These are phyloP conservation scores for Penicillium sp. DNA, from an alignment of 2,329 filamentous ascomycete genomes.

Conservation along the genomic window DNA sequence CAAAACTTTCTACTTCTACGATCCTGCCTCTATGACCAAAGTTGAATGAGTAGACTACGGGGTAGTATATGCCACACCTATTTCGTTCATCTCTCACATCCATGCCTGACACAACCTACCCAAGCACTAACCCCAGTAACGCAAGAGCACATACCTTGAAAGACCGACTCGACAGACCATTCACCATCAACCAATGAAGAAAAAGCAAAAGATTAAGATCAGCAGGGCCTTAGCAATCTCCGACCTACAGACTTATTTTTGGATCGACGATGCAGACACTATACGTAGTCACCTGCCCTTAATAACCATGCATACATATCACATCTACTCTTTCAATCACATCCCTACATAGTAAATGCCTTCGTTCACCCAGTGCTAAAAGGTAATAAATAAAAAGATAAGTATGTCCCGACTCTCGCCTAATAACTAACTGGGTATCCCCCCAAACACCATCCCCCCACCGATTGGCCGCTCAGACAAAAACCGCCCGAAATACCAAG, in stretches of 20 bases:
- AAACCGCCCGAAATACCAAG: constrained; percentile 13
- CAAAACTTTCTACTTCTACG: too few species aligned
- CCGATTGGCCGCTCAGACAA: constrained; percentile 9
- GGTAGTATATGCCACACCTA: neutral
- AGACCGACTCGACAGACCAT: neutral
- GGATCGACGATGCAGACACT: neutral
- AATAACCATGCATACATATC: neutral
- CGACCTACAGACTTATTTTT: neutral
- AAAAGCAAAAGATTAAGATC: constrained; percentile 1
- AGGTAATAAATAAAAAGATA: too few species aligned
- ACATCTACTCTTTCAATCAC: neutral
- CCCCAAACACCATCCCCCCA: neutral
- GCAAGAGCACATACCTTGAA: neutral
- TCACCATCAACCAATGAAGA: neutral
- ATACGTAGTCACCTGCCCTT: neutral
- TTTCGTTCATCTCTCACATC: neutral
- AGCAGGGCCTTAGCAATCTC: neutral
- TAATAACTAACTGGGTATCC: constrained; percentile 1
- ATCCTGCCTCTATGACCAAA: neutral
- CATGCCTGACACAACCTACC: neutral
- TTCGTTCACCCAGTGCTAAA: too few species aligned
- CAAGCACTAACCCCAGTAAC: neutral
- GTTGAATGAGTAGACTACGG: neutral
- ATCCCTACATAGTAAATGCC: too few species aligned
- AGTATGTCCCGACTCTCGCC: neutral